Percentiles rank a stretch among this genome's conserved stretches.
These are phyloP conservation scores for Polyplosphaeria fusca DNA, from an alignment of 495 filamentous ascomycete species.

Conservation along the genomic window DNA sequence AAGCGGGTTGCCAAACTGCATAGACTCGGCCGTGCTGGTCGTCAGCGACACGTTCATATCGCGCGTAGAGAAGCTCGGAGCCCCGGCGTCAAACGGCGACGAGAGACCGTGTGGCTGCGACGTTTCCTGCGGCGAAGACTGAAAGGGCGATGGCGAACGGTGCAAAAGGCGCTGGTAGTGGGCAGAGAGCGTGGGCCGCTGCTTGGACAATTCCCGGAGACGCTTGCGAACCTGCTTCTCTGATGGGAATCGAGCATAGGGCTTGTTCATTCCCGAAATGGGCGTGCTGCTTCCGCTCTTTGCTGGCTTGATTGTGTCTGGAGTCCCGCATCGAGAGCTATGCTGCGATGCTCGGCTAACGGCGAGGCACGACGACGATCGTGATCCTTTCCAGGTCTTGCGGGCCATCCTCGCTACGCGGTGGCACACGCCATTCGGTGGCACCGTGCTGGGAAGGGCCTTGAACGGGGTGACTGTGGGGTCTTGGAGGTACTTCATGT, in stretches of 20 bases:
- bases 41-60: slow-evolving; percentile 84
- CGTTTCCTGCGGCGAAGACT: slow-evolving; percentile 46
- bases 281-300: slow-evolving; percentile 68
- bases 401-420: slow-evolving; percentile 84
- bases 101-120: slow-evolving; percentile 32
- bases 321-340: slow-evolving; percentile 37
- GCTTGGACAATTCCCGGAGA: slow-evolving; percentile 78
- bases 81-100: slow-evolving; percentile 39
- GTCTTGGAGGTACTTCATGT: slow-evolving; percentile 81
- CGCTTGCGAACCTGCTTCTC: slow-evolving; percentile 74
- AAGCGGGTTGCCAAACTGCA: slow-evolving; percentile 70
- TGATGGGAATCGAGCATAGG: slow-evolving; percentile 67
- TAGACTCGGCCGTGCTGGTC: slow-evolving; percentile 73
- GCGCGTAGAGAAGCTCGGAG: slow-evolving; percentile 58
- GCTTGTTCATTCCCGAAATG: slow-evolving; percentile 42
- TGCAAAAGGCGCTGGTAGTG: slow-evolving; percentile 69
- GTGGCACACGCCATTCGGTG: slow-evolving; percentile 83
- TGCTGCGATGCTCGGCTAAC: slow-evolving; percentile 7
- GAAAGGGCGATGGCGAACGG: slow-evolving; percentile 70
- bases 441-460: slow-evolving; percentile 78
- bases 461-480: slow-evolving; percentile 93
- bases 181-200: slow-evolving; percentile 64
- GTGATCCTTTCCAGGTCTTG: slow-evolving; percentile 72
- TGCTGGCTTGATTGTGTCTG: slow-evolving; percentile 43
- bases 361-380: slow-evolving; percentile 2